These are phyloP conservation scores for Penicillium sp. DNA, from an alignment of 2,329 filamentous ascomycete genomes.

Conservation along the genomic window DNA sequence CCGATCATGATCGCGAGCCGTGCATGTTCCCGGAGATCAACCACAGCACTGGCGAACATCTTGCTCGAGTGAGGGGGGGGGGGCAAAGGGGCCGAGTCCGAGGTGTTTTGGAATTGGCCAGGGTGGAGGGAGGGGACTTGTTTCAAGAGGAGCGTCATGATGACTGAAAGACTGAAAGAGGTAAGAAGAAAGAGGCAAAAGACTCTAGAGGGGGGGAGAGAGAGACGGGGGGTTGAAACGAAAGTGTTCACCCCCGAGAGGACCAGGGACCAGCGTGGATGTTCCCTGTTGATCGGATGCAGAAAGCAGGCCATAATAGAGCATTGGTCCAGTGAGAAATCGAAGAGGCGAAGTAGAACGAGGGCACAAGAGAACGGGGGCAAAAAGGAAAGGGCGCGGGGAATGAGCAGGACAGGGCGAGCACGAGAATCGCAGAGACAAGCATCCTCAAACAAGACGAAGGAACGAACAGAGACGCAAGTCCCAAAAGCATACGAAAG, in stretches of 20 bases:
- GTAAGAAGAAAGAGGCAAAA: background rate
- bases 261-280: constrained; percentile 18
- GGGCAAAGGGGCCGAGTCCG: constrained; percentile 22
- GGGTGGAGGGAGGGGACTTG: background rate
- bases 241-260: constrained; percentile 2
- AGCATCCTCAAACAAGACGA: background rate
- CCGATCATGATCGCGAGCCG: constrained; percentile 21
- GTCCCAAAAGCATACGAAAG: background rate
- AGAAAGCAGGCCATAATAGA: constrained; percentile 6
- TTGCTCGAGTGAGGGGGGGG: background rate
- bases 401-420: background rate
- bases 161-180: background rate
- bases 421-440: background rate
- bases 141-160: background rate
- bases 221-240: background rate
- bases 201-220: background rate
- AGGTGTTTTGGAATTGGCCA: constrained; percentile 24
- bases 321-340: constrained; percentile 11
- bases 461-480: constrained; percentile 1
- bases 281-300: constrained; percentile 19
- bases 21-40: constrained; percentile 14
- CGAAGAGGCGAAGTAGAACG: background rate
- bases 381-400: background rate
- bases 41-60: constrained; percentile 1
- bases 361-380: background rate